Evolutionary conservation across 2,329 filamentous ascomycete species (phyloP), one percentile per base, ranked within the genome.

Genomic region (Exophiala aquamarina): DNA sequence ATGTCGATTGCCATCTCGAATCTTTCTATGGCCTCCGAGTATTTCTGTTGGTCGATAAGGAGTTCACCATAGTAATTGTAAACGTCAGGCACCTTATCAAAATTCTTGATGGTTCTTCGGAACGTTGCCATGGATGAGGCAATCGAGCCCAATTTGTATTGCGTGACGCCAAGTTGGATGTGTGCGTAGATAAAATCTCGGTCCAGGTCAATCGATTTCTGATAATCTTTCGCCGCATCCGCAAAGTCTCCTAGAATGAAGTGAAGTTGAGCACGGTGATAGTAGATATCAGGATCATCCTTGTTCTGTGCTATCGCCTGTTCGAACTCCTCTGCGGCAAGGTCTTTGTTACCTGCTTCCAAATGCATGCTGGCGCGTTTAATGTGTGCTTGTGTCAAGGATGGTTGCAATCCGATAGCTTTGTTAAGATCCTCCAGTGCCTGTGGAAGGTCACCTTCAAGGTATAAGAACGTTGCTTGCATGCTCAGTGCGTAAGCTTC

Each of bases 31-130:
- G 93, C 93, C 68, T 98, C 92, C 49, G 88, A 78, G 72, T 86
- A 97, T 71, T 96, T 95, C 70, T 89, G 86, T 76, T 97, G 93
- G 75, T 98, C 93, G 44, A 98, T 83, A 48, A 98, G 79, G 47
- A 98, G 80, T 75, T 98, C 93, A 63, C 93, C 93, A 64, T 95
- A 97, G 81, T 98, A 98, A 79, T 98, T 98, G 79, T 97, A 98
- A 32, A 97, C 93, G 65, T 98, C 93, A 4, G 92, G 91, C 9
- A 95, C 89, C 66, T 92, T 88, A 64, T 90, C 87, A 66, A 98
- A 98, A 74, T 95, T 96, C 84, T 97, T 98, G 70, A 96, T 91
- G 70, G 90, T 95, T 55, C 91, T 82, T 61, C 92, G 83, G 84
- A 98, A 97, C 4, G 93, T 98, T 28, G 93, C 92, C 90, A 97